These are phyloP conservation scores for Hibiscus mutabilis DNA, from an alignment of 345 rosid species.

Conservation along the genomic window DNA sequence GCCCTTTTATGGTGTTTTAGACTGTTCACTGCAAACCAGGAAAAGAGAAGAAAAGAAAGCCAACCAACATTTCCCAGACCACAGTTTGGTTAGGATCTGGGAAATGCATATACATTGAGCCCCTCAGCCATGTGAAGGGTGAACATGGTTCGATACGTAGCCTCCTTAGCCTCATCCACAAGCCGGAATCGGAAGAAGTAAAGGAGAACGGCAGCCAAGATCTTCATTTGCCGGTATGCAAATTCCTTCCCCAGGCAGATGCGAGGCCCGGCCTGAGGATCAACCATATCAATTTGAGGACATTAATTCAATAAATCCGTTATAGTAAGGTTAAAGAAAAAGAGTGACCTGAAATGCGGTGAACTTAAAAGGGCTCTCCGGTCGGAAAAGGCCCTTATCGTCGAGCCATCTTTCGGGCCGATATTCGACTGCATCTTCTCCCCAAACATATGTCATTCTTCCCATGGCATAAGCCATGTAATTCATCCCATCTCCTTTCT, in stretches of 20 bases:
- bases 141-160: constrained; percentile 10
- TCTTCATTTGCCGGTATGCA: constrained; percentile 27
- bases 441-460: constrained; percentile 26
- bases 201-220: constrained; percentile 16
- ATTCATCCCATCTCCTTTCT: constrained; percentile 17
- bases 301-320: background rate
- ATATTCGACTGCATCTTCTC: constrained; percentile 22
- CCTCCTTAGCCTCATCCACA: constrained; percentile 3
- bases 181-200: constrained; percentile 18
- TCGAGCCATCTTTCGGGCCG: constrained; percentile 31
- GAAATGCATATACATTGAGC: constrained; percentile 17
- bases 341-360: constrained; percentile 24
- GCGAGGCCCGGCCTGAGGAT: constrained; percentile 25
- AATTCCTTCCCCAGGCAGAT: constrained; percentile 31
- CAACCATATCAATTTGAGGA: background rate
- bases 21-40: background rate
- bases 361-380: constrained; percentile 23
- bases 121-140: constrained; percentile 23
- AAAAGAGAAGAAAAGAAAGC: background rate
- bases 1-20: background rate
- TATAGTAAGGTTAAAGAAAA: background rate
- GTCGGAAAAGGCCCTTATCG: constrained; percentile 18
- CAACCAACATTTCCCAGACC: background rate
- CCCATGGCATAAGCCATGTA: constrained; percentile 27
- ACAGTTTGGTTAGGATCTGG: constrained; percentile 4